Percentiles rank a stretch among this genome's conserved stretches.
phyloP scores from a whole-genome alignment of 139 green algal species.

The Haematococcus sp. region DNA sequence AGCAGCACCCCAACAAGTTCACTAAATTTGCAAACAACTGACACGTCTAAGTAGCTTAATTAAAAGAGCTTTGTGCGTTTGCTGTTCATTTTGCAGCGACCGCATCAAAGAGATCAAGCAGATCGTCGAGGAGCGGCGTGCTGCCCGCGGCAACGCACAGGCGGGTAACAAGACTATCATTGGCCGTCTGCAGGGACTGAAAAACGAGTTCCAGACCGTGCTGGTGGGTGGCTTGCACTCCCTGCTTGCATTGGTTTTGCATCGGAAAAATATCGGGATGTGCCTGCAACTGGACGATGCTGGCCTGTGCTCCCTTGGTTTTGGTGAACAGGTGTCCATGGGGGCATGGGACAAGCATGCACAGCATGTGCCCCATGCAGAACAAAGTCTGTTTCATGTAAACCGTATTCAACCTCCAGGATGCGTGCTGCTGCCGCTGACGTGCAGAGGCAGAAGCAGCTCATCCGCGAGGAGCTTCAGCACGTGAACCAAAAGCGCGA shows the following conservation, averaged over 20 bases:
- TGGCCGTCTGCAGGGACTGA: constrained; percentile 27
- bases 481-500: constrained; percentile 21
- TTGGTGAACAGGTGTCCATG: too few relatives aligned
- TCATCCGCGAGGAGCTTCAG: constrained; percentile 46
- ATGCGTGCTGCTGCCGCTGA: not conserved
- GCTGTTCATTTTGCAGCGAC: constrained; percentile 6
- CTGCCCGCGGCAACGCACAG: constrained; percentile 6
- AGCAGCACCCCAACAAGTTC: too few relatives aligned
- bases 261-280: too few relatives aligned
- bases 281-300: too few relatives aligned
- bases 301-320: too few relatives aligned
- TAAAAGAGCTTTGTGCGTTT: too few relatives aligned
- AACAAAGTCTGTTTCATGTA: too few relatives aligned
- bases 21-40: too few relatives aligned
- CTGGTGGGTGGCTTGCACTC: constrained; percentile 35
- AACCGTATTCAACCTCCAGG: not conserved
- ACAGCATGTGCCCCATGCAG: not conserved
- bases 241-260: too few relatives aligned
- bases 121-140: constrained; percentile 26
- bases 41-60: too few relatives aligned
- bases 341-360: not conserved
- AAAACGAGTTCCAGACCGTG: constrained; percentile 32
- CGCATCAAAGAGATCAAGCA: constrained; percentile 61
- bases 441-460: constrained; percentile 41
- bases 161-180: constrained; percentile 28